phyloP scores from a whole-genome alignment of 2,329 filamentous ascomycete species.

The Paraconiothyrium brasiliense region DNA sequence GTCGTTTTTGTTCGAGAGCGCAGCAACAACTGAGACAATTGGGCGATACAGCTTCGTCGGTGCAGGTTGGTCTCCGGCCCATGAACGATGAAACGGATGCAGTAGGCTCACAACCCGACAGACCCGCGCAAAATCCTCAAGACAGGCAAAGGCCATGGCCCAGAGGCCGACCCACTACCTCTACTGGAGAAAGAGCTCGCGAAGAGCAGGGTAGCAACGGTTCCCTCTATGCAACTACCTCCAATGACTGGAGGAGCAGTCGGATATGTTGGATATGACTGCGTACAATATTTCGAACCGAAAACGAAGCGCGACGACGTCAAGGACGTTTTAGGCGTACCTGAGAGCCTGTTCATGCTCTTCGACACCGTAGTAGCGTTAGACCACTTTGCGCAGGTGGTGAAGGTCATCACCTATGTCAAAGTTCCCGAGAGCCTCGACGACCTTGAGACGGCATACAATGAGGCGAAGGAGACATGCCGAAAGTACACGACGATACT shows the following conservation, averaged over 20 bases:
- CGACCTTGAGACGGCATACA: slow-evolving; percentile 74
- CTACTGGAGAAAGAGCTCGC: slow-evolving; percentile 82
- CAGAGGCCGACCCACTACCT: slow-evolving; percentile 83
- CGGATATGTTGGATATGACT: slow-evolving; percentile 97
- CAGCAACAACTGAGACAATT: slow-evolving; percentile 88
- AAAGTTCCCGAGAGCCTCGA: slow-evolving; percentile 65
- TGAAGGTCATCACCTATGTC: slow-evolving; percentile 94
- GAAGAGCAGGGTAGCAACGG: slow-evolving; percentile 79
- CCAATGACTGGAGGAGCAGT: slow-evolving; percentile 91
- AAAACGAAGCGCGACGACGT: slow-evolving; percentile 88
- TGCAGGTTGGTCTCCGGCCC: slow-evolving; percentile 65
- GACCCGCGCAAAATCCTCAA: slow-evolving; percentile 80
- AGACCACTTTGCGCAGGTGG: slow-evolving; percentile 91
- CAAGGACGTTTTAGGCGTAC: slow-evolving; percentile 87
- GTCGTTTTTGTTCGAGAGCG: slow-evolving; percentile 96
- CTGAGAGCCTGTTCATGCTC: slow-evolving; percentile 96
- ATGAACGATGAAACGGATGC: neutral
- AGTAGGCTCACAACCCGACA: slow-evolving; percentile 33
- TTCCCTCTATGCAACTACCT: slow-evolving; percentile 84
- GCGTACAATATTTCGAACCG: slow-evolving; percentile 96
- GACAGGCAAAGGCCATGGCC: slow-evolving; percentile 87
- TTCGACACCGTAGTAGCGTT: slow-evolving; percentile 95
- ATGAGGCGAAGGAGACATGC: slow-evolving; percentile 71
- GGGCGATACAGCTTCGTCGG: slow-evolving; percentile 96
- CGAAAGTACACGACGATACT: slow-evolving; percentile 75